Evolutionary conservation across 2,329 filamentous ascomycete genomes (phyloP).

Genomic region (Nemania abortiva): DNA sequence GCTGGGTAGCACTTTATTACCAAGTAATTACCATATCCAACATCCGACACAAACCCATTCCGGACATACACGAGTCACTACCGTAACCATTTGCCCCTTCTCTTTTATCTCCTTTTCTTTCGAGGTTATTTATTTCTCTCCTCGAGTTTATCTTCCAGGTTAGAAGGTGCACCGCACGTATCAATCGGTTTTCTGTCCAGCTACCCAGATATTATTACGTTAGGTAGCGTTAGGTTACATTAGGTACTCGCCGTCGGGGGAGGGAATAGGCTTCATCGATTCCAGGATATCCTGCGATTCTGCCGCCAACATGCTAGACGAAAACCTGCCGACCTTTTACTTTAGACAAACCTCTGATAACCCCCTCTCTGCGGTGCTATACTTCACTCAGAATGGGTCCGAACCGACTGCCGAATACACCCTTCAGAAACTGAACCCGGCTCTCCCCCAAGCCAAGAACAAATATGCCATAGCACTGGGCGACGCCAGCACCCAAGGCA

Average conservation of each 20-base stretch:
- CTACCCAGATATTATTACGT: no score
- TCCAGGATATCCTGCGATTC: background rate
- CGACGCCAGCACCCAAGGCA: constrained; percentile 82
- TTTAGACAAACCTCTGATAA: constrained; percentile 66
- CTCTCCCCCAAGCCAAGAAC: constrained; percentile 77
- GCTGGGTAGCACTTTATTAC: background rate
- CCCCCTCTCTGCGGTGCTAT: constrained; percentile 68
- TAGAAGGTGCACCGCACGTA: background rate
- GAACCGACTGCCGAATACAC: constrained; percentile 84
- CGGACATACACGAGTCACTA: background rate
- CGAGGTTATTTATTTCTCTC: background rate
- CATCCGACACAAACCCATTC: background rate
- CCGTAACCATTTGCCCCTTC: no score
- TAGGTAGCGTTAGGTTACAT: background rate
- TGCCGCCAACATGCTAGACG: constrained; percentile 80
- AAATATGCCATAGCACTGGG: constrained; percentile 88
- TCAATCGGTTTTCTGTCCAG: background rate
- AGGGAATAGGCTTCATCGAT: constrained; percentile 11
- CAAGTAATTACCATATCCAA: background rate
- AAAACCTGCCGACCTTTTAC: constrained; percentile 84
- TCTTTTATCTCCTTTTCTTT: background rate
- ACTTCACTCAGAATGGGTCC: constrained; percentile 78
- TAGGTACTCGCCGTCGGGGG: background rate
- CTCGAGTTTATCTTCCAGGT: background rate
- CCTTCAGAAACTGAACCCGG: constrained; percentile 80